Evolutionary conservation across 169 alveolate species (phyloP).

Genomic region (Eimeria nieschulzi): DNA sequence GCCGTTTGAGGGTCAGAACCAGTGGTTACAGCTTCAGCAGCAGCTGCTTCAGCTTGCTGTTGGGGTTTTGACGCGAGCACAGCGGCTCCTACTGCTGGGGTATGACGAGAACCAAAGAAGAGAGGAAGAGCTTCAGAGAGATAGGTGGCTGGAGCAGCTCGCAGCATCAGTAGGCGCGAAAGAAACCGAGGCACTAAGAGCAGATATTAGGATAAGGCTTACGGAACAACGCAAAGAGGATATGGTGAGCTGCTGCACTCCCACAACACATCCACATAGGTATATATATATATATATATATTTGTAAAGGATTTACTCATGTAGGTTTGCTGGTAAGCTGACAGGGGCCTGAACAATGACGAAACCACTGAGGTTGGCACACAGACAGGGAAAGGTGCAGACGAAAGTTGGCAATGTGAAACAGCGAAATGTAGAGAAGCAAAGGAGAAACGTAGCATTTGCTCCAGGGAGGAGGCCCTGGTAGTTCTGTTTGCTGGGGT

Average conservation of each 20-base stretch:
- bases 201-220: conserved; percentile 16
- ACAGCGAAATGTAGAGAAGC: too few relatives aligned
- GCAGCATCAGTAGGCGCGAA: conserved; percentile 19
- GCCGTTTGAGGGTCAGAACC: conserved; percentile 62
- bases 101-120: conserved; percentile 34
- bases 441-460: too few relatives aligned
- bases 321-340: too few relatives aligned
- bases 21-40: conserved; percentile 63
- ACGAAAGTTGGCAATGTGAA: too few relatives aligned
- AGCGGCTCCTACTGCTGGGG: conserved; percentile 64
- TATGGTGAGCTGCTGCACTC: not conserved
- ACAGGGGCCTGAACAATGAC: too few relatives aligned
- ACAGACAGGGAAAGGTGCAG: too few relatives aligned
- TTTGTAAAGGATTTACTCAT: too few relatives aligned
- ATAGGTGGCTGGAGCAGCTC: conserved; percentile 53
- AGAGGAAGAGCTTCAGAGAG: conserved; percentile 54
- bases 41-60: conserved; percentile 59
- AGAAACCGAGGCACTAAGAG: conserved; percentile 37
- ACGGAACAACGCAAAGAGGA: conserved; percentile 40
- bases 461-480: too few relatives aligned
- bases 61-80: conserved; percentile 48
- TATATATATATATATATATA: too few relatives aligned
- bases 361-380: too few relatives aligned
- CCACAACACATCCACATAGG: not conserved
- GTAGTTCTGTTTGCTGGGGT: too few relatives aligned